Evolutionary conservation across 257 asterid genomes (phyloP).

Genomic region (Lycium ferocissimum): DNA sequence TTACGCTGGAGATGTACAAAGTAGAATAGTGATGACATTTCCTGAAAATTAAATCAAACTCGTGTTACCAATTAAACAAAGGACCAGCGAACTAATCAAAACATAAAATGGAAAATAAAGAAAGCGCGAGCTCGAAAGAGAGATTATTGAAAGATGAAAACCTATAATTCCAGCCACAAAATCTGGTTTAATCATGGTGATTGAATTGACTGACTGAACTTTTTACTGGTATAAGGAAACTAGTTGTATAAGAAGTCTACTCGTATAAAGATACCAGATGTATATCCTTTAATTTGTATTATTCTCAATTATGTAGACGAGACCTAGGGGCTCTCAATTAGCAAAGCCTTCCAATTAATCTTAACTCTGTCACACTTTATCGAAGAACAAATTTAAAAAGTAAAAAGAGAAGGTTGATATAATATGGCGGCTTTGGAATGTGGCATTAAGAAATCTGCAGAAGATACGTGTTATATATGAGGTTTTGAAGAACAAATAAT

Average conservation of each 20-base stretch:
- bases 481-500: background rate
- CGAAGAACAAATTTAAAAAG: background rate
- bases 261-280: too few species aligned
- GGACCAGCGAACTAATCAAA: background rate
- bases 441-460: background rate
- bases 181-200: slow-evolving; percentile 25
- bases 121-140: too few species aligned
- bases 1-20: slow-evolving; percentile 42
- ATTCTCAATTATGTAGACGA: too few species aligned
- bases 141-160: background rate
- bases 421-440: background rate
- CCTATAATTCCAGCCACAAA: slow-evolving; percentile 29
- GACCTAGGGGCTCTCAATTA: too few species aligned
- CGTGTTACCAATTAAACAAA: background rate
- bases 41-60: slow-evolving; percentile 24
- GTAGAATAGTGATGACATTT: slow-evolving; percentile 34
- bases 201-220: background rate
- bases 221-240: too few species aligned
- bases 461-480: background rate
- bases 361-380: too few species aligned
- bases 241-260: too few species aligned
- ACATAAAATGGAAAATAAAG: too few species aligned
- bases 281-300: too few species aligned
- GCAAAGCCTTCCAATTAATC: too few species aligned
- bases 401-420: background rate